Percentiles rank a stretch among this genome's conserved stretches.
phyloP scores from a whole-genome alignment of 2,329 filamentous ascomycete genomes.

The Colletotrichum sp. region DNA sequence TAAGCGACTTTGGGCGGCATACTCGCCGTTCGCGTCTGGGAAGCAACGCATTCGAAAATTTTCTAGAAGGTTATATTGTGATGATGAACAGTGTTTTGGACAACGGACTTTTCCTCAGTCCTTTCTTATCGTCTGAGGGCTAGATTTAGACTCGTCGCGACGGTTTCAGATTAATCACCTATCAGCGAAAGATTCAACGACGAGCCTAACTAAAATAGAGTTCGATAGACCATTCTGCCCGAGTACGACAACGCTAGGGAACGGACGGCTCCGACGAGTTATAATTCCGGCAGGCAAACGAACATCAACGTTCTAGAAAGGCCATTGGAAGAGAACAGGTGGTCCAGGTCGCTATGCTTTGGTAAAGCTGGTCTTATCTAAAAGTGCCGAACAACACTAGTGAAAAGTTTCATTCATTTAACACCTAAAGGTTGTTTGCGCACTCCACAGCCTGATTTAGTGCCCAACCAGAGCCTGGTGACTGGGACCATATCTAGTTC shows the following conservation, averaged over 20 bases:
- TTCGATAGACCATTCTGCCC: not conserved
- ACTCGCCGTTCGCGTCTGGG: not conserved
- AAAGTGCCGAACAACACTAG: not conserved
- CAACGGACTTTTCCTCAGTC: not conserved
- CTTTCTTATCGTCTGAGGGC: not conserved
- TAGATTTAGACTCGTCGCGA: not conserved
- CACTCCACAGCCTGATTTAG: not conserved
- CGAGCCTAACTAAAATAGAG: not conserved
- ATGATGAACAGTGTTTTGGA: not conserved
- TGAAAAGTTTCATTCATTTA: not conserved
- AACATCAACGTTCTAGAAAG: not conserved
- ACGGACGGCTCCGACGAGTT: not conserved
- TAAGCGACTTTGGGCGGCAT: not conserved
- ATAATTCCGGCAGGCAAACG: not conserved
- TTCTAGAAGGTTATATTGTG: not conserved
- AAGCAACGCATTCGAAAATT: not conserved
- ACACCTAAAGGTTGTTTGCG: not conserved
- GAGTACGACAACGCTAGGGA: not conserved
- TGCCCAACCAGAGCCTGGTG: conserved; percentile 19
- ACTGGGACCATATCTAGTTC: conserved; percentile 33
- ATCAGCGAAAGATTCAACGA: not conserved
- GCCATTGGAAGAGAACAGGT: not conserved
- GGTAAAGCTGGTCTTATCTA: not conserved
- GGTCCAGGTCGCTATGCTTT: not conserved
- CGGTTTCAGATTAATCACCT: not conserved